Conservation (phyloP, 169 alveolate species). For the Cryptosporidium viatorum region DNA sequence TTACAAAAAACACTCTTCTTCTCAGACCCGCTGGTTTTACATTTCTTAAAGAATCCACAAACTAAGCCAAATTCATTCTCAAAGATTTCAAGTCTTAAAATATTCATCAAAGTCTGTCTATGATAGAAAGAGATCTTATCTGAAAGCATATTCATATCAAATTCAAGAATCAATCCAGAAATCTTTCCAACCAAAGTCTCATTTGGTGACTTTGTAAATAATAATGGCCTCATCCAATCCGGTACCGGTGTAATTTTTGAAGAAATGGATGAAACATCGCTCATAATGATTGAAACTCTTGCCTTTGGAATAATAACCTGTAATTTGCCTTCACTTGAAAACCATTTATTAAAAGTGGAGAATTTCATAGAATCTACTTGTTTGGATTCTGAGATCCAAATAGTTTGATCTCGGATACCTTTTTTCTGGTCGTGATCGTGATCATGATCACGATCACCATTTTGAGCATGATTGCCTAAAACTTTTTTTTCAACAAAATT, state of each 20-base stretch:
- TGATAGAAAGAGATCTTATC: conserved; percentile 51
- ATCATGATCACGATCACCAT: background rate
- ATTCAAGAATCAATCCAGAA: conserved; percentile 7
- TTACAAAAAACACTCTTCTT: background rate
- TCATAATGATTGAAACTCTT: conserved; percentile 8
- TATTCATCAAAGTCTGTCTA: conserved; percentile 7
- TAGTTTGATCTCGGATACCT: background rate
- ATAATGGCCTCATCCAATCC: conserved; percentile 54
- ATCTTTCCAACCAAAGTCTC: conserved; percentile 22
- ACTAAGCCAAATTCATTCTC: conserved; percentile 31
- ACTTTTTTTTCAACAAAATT: conserved; percentile 1
- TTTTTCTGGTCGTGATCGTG: background rate
- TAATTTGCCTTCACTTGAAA: conserved; percentile 42
- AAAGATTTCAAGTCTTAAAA: background rate
- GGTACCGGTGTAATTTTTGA: conserved; percentile 38
- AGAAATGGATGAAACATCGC: background rate
- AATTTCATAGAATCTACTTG: conserved; percentile 1
- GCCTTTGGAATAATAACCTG: conserved; percentile 24
- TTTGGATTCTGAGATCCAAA: conserved; percentile 10
- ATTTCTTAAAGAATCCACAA: background rate
- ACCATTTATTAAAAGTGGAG: conserved; percentile 53
- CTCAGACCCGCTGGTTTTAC: background rate
- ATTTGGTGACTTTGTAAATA: background rate
- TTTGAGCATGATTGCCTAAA: background rate
- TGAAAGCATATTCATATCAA: conserved; percentile 24